Evolutionary conservation across 176 grass and related monocot genomes (phyloP).

Genomic region (Triticum turgidum): DNA sequence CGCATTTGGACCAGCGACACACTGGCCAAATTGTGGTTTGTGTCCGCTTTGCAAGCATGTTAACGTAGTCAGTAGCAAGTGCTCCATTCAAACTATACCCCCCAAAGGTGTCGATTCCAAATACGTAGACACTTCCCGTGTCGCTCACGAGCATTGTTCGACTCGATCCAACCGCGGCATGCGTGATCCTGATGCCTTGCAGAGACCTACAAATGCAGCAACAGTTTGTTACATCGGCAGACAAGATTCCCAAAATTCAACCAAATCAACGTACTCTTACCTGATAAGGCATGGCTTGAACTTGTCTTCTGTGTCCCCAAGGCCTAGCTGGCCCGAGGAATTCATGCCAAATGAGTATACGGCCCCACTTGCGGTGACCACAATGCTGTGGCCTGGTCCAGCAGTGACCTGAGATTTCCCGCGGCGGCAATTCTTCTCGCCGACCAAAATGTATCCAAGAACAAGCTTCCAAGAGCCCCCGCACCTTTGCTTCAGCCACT

Average conservation of each 20-base stretch:
- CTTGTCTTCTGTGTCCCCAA: constrained; percentile 48
- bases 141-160: constrained; percentile 73
- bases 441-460: constrained; percentile 56
- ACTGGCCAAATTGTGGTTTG: too few relatives aligned
- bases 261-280: constrained; percentile 36
- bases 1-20: too few relatives aligned
- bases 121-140: constrained; percentile 48
- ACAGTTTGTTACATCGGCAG: not conserved
- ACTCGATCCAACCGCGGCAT: constrained; percentile 52
- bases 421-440: constrained; percentile 57
- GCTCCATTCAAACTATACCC: not conserved
- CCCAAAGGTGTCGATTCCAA: constrained; percentile 48
- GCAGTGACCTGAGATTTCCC: constrained; percentile 56
- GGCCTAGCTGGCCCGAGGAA: constrained; percentile 56
- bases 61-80: constrained; percentile 13
- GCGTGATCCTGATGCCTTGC: constrained; percentile 63
- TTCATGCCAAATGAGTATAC: constrained; percentile 70
- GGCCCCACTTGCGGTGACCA: constrained; percentile 40
- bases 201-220: constrained; percentile 47
- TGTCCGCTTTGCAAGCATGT: not conserved
- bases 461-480: constrained; percentile 77
- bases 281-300: constrained; percentile 58
- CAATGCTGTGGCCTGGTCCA: constrained; percentile 54
- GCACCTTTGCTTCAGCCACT: constrained; percentile 42
- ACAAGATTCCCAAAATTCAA: not conserved